Percentiles rank a stretch among this genome's conserved stretches.
Evolutionary conservation across 2,329 filamentous ascomycete species (phyloP).

Genomic region (Capronia epimyces): DNA sequence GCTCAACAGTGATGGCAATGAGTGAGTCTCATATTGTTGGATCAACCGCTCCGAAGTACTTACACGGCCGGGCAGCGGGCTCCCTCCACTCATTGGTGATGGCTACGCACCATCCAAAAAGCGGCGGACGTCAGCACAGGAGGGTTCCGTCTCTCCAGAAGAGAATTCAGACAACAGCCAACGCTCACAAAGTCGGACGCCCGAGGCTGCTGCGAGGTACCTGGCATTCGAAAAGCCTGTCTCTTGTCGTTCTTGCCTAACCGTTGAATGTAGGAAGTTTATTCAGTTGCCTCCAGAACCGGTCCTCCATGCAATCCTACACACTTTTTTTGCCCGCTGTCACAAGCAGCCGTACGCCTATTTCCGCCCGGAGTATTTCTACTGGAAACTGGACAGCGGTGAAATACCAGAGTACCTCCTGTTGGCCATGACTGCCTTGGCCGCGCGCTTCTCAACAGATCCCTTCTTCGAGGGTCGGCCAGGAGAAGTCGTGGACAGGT

Average conservation of each 20-base stretch:
- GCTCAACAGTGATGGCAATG: slow-evolving; percentile 4
- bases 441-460: slow-evolving; percentile 33
- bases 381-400: slow-evolving; percentile 28
- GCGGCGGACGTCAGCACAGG: not conserved
- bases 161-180: slow-evolving; percentile 1
- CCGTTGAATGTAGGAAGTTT: slow-evolving; percentile 3
- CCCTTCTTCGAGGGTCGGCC: slow-evolving; percentile 30
- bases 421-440: slow-evolving; percentile 35
- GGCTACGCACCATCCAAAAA: not conserved
- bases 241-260: not conserved
- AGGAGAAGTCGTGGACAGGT: slow-evolving; percentile 29
- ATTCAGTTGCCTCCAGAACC: slow-evolving; percentile 6
- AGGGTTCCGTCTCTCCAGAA: not conserved
- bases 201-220: not conserved
- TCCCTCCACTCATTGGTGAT: not conserved
- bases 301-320: slow-evolving; percentile 28
- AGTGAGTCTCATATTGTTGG: slow-evolving; percentile 4
- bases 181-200: not conserved
- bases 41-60: not conserved
- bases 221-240: not conserved
- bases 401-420: slow-evolving; percentile 32
- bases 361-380: slow-evolving; percentile 35
- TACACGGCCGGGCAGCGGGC: not conserved
- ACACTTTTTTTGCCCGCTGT: slow-evolving; percentile 35
- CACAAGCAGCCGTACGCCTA: slow-evolving; percentile 40